A percentile compares a stretch with the other conserved stretches of the same genome.
phyloP scores from a whole-genome alignment of 202 grass and related monocot genomes.

The Bolboschoenoplectus hybrid region DNA sequence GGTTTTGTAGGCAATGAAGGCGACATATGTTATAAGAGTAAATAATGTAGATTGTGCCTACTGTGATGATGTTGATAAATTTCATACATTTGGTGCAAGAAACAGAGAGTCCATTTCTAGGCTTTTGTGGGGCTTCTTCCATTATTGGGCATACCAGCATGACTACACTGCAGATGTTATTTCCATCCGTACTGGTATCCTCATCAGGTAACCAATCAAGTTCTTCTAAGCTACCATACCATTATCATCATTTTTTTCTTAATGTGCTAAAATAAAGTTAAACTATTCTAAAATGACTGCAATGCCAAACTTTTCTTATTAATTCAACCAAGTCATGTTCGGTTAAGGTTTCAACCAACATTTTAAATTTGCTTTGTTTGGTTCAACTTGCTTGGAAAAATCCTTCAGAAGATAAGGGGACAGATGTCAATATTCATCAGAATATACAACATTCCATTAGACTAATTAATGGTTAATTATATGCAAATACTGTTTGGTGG shows the following conservation, averaged over 20 bases:
- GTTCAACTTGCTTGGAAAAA: neutral
- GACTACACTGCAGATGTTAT: slow-evolving; percentile 85
- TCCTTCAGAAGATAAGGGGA: neutral
- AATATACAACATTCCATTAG: neutral
- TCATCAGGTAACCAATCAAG: slow-evolving; percentile 63
- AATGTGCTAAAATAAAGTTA: neutral
- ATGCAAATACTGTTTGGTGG: neutral
- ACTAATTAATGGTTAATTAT: neutral
- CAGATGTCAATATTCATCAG: slow-evolving; percentile 7
- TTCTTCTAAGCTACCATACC: neutral
- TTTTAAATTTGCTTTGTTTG: neutral
- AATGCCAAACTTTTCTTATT: neutral
- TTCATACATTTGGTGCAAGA: slow-evolving; percentile 63
- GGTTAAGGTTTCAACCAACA: slow-evolving; percentile 4
- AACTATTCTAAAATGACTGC: slow-evolving; percentile 9
- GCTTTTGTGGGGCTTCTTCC: slow-evolving; percentile 85
- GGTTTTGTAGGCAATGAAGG: slow-evolving; percentile 61
- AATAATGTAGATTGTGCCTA: slow-evolving; percentile 64
- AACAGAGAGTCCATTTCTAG: slow-evolving; percentile 66
- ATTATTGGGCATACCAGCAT: slow-evolving; percentile 90
- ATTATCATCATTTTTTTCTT: slow-evolving; percentile 13
- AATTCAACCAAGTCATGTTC: neutral
- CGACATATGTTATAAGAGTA: slow-evolving; percentile 65
- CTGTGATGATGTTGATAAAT: slow-evolving; percentile 76
- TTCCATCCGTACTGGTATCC: slow-evolving; percentile 83